phyloP scores from a whole-genome alignment of 2,329 filamentous ascomycete species.

The Xylariaceae sp. region DNA sequence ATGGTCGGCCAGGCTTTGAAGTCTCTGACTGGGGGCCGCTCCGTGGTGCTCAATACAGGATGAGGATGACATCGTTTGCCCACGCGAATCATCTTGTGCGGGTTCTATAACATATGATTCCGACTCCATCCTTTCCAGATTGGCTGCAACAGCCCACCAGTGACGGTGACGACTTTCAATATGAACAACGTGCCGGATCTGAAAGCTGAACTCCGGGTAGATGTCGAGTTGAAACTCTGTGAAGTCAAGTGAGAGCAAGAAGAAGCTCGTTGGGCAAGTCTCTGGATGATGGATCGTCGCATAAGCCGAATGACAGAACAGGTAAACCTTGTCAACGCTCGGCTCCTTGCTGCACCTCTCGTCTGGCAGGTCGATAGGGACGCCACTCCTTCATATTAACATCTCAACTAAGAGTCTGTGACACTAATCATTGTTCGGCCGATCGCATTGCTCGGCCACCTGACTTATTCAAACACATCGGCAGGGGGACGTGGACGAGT shows the following conservation, averaged over 20 bases:
- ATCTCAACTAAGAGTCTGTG: too few species aligned
- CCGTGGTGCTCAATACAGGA: conserved; percentile 20
- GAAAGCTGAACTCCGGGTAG: not conserved
- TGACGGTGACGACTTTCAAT: not conserved
- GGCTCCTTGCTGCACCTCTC: not conserved
- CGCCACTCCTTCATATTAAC: not conserved
- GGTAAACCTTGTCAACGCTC: not conserved
- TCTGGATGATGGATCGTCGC: not conserved
- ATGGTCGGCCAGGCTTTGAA: conserved; percentile 17
- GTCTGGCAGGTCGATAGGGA: not conserved
- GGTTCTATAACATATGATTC: conserved; percentile 1
- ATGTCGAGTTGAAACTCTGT: not conserved
- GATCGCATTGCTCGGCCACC: too few species aligned
- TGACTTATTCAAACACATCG: too few species aligned
- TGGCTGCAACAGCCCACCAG: conserved; percentile 5
- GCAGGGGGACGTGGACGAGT: too few species aligned
- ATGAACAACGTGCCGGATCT: not conserved
- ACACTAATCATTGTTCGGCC: not conserved
- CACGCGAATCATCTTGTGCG: conserved; percentile 1
- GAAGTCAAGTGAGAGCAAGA: not conserved
- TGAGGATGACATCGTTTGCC: conserved; percentile 21
- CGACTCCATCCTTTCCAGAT: conserved; percentile 14
- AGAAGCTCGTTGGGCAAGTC: not conserved
- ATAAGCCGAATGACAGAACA: not conserved
- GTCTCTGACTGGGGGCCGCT: conserved; percentile 21